Percentiles rank a stretch among this genome's conserved stretches.
Conservation (phyloP, 1,284 basidiomycete species). For the Cryptococcus hybrid region DNA sequence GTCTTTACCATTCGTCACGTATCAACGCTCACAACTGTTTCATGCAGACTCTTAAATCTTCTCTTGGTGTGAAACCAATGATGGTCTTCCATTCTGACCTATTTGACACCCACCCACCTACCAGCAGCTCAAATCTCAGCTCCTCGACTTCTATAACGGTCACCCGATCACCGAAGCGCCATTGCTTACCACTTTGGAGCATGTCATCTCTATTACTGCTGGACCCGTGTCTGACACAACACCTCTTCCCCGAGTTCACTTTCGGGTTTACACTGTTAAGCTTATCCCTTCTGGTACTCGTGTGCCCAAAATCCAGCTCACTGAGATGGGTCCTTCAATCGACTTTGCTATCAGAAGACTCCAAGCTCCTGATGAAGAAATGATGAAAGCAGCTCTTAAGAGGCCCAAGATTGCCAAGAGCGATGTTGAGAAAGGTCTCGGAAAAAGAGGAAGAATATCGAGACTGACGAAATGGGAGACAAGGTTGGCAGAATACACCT, state of each 20-base stretch:
- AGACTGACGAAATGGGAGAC: constrained; percentile 98
- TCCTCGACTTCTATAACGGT: constrained; percentile 84
- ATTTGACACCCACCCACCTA: constrained; percentile 86
- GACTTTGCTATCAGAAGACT: constrained; percentile 79
- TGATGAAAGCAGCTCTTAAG: constrained; percentile 76
- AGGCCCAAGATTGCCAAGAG: constrained; percentile 82
- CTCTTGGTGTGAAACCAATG: constrained; percentile 86
- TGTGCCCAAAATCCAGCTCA: constrained; percentile 75
- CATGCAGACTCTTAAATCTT: constrained; percentile 73
- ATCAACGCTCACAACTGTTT: neutral
- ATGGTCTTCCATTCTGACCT: constrained; percentile 95
- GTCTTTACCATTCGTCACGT: constrained; percentile 22
- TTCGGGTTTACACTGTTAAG: constrained; percentile 80
- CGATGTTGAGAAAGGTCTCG: constrained; percentile 80
- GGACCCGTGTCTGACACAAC: constrained; percentile 57
- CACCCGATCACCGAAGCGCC: constrained; percentile 81
- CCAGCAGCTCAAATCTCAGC: constrained; percentile 86
- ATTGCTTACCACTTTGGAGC: constrained; percentile 74
- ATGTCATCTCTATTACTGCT: constrained; percentile 83
- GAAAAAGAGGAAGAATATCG: constrained; percentile 92
- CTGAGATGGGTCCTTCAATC: constrained; percentile 87
- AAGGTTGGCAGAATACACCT: constrained; percentile 87
- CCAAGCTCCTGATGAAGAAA: constrained; percentile 70
- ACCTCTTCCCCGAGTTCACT: constrained; percentile 73
- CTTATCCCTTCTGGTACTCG: constrained; percentile 69